These are phyloP conservation scores for Asterochloris sp. DNA, from an alignment of 139 green algal species.

Conservation along the genomic window DNA sequence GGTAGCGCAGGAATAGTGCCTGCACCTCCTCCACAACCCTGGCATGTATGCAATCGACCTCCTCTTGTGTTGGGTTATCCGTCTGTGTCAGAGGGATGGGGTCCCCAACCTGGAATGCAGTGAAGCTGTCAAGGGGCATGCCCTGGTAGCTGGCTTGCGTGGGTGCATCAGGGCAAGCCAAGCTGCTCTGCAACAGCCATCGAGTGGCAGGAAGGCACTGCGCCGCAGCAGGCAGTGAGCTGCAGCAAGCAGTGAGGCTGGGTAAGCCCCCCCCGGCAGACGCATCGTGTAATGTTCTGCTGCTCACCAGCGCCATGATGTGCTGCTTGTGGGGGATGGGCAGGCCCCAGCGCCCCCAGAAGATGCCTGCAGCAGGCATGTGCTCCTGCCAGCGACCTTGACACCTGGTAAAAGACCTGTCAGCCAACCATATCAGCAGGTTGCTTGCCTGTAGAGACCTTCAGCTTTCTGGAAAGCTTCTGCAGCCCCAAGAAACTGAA, in stretches of 20 bases:
- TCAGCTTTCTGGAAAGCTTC: no score
- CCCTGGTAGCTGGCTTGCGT: no score
- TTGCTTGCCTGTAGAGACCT: no score
- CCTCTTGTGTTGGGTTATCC: not conserved
- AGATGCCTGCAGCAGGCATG: slow-evolving; percentile 5
- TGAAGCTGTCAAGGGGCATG: not conserved
- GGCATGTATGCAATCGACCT: slow-evolving; percentile 9
- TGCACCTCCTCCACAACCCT: not conserved
- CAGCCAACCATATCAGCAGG: no score
- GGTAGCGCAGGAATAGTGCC: not conserved
- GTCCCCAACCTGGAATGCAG: not conserved
- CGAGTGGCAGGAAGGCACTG: no score
- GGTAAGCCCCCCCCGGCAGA: not conserved
- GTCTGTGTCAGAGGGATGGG: not conserved
- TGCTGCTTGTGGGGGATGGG: slow-evolving; percentile 16
- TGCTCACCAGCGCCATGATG: not conserved
- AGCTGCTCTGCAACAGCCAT: no score
- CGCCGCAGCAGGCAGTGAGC: no score
- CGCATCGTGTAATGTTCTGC: not conserved
- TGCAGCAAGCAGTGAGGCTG: no score
- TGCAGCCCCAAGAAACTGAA: no score
- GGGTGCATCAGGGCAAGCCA: no score
- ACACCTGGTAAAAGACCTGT: no score
- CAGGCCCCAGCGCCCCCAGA: slow-evolving; percentile 25
- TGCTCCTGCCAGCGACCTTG: no score